Base-by-base conservation (phyloP, 345 rosid species). In the Acer saccharum region DNA sequence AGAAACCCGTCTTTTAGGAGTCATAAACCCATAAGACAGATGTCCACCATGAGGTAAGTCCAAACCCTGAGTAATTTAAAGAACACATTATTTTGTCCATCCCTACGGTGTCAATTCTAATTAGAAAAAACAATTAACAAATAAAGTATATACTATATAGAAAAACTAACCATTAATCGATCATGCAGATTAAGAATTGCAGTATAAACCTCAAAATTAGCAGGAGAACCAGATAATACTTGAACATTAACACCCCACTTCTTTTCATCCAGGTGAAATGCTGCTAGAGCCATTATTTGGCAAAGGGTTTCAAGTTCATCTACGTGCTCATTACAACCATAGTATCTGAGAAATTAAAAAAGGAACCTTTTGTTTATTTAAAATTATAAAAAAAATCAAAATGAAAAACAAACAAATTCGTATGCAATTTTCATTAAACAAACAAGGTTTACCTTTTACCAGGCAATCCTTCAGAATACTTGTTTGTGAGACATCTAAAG, bases 211-310 rank as follows among this genome's bases (percentile, higher is more conserved):
- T 88, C 99, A 84, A 93, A 93, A 82, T 95, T 95, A 54, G 99
- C 99, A 78, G 99, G 98, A 20, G 98, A 95, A 54, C 99, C 97
- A 69, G 99, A 95, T 81, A 95, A 86, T 12, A 97, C 97, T 77
- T 95, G 99, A 77, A 92, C 98, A 79, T 95, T 95, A 55, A 95
- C 97, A 8, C 97, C 98, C 99, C 99, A 95, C 76, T 90, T 87
- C 11, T 80, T 85, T 52, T 87, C 82, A 78, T 93, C 97, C 65
- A 95, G 78, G 64, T 84, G 90, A 88, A 92, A 95, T 32, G 98
- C 90, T 23, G 87, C 89, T 81, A 92, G 81, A 76, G 99, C 98
- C 79, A 97, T 89, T 27, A 89, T 79, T 83, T 93, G 98, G 76
- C 99, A 93, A 75, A 93, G 92, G 50, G 79, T 93, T 86, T 95